Evolutionary conservation across 495 filamentous ascomycete species (phyloP).

Genomic region (Neurospora intermedia): DNA sequence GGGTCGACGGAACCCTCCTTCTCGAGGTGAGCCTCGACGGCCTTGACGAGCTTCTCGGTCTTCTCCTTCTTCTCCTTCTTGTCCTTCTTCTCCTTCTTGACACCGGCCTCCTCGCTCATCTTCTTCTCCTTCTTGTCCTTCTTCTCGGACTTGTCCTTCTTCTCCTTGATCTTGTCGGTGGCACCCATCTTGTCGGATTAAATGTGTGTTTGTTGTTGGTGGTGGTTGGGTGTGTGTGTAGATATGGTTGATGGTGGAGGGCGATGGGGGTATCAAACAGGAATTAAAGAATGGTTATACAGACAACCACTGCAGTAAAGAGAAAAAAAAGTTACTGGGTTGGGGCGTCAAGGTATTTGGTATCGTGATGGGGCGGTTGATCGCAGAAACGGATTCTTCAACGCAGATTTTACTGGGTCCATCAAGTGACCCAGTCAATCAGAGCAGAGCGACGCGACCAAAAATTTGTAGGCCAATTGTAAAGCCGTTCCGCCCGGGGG

Average conservation of each 20-base stretch:
- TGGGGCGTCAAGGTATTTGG: not conserved
- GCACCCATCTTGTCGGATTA: slow-evolving; percentile 15
- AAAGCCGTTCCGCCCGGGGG: slow-evolving; percentile 11
- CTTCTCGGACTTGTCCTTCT: slow-evolving; percentile 7
- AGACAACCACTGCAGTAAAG: not conserved
- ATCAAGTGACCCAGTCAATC: not conserved
- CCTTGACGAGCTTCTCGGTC: slow-evolving; percentile 36
- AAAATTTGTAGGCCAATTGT: slow-evolving; percentile 26
- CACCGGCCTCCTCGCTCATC: slow-evolving; percentile 22
- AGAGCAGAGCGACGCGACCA: slow-evolving; percentile 1
- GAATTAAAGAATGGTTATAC: not conserved
- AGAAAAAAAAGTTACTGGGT: not conserved
- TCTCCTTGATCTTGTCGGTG: slow-evolving; percentile 13
- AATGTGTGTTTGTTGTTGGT: not conserved
- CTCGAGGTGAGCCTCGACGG: slow-evolving; percentile 23
- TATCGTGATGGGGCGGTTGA: not conserved
- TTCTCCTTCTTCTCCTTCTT: slow-evolving; percentile 69
- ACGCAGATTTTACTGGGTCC: slow-evolving; percentile 14
- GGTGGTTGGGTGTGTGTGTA: not conserved
- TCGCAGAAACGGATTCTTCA: not conserved
- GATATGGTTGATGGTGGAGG: not conserved
- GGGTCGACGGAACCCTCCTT: slow-evolving; percentile 21
- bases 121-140: slow-evolving; percentile 12
- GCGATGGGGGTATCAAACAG: not conserved
- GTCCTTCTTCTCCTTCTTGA: slow-evolving; percentile 68